A percentile compares a stretch with the other conserved stretches of the same genome.
These are phyloP conservation scores for Thelonectria discophora DNA, from an alignment of 2,329 filamentous ascomycete species.

Conservation along the genomic window DNA sequence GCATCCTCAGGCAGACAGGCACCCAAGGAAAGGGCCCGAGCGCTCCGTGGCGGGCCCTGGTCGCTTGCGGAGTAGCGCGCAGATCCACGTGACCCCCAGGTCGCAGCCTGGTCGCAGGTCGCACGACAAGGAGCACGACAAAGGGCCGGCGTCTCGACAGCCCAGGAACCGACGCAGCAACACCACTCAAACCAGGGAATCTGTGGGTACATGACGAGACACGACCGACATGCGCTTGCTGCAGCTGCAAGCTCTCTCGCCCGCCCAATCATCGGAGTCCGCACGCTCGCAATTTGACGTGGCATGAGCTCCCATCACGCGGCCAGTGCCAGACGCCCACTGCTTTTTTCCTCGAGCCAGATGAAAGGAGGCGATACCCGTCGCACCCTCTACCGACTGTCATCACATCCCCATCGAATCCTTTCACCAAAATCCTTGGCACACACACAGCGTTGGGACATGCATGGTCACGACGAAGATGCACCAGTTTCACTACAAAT, in stretches of 20 bases:
- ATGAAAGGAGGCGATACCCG: too few species aligned
- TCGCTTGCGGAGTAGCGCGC: not conserved
- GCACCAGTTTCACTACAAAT: slow-evolving; percentile 3
- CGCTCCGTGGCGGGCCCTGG: not conserved
- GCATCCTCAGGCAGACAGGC: slow-evolving; percentile 9
- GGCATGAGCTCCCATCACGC: slow-evolving; percentile 10
- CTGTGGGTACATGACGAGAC: slow-evolving; percentile 3
- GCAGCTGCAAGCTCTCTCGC: slow-evolving; percentile 11
- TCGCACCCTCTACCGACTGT: not conserved
- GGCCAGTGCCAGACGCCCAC: not conserved
- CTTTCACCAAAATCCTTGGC: not conserved
- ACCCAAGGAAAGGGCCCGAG: slow-evolving; percentile 7
- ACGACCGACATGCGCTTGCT: not conserved
- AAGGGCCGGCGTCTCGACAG: not conserved
- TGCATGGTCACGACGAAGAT: too few species aligned
- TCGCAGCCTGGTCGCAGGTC: too few species aligned
- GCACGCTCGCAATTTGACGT: slow-evolving; percentile 8
- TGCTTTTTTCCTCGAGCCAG: not conserved
- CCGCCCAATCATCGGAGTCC: not conserved
- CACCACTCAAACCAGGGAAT: not conserved
- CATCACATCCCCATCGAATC: not conserved
- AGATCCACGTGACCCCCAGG: slow-evolving; percentile 16
- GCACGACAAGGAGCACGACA: not conserved
- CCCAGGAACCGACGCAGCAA: not conserved
- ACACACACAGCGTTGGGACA: not conserved